Evolutionary conservation across 2,329 filamentous ascomycete genomes (phyloP).

Genomic region (Clathrospora elynae): DNA sequence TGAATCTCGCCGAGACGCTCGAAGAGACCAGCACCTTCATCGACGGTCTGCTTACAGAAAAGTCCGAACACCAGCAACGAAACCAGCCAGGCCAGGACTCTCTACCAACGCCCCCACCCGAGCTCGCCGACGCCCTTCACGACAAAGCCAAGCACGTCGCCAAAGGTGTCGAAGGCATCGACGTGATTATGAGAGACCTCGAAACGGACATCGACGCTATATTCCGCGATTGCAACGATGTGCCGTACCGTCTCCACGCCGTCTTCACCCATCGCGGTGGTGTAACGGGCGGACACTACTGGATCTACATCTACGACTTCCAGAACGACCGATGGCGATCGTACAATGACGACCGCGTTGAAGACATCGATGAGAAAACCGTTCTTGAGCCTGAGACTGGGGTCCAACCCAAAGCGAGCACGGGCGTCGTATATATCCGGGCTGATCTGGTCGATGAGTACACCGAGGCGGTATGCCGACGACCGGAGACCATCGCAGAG

Average conservation of each 20-base stretch:
- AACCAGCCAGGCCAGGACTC: conserved; percentile 8
- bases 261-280: conserved; percentile 88
- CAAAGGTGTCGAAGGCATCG: conserved; percentile 34
- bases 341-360: conserved; percentile 89
- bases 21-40: conserved; percentile 39
- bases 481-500: conserved; percentile 12
- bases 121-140: conserved; percentile 28
- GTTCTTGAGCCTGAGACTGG: conserved; percentile 71
- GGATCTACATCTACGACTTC: conserved; percentile 95
- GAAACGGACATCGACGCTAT: conserved; percentile 59
- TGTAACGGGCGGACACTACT: conserved; percentile 77
- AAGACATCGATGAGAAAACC: conserved; percentile 67
- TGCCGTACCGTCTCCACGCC: conserved; percentile 83
- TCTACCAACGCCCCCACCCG: conserved; percentile 26
- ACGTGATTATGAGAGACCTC: conserved; percentile 52
- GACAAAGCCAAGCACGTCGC: conserved; percentile 30
- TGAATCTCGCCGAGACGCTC: conserved; percentile 37
- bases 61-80: conserved; percentile 4
- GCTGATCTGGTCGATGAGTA: conserved; percentile 66
- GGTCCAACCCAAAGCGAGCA: conserved; percentile 50
- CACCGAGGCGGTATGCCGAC: conserved; percentile 58
- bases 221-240: conserved; percentile 66
- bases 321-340: conserved; percentile 80
- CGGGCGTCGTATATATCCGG: conserved; percentile 81
- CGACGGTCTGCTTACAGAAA: conserved; percentile 22